Evolutionary conservation across 257 asterid genomes (phyloP).

Genomic region (Dorcoceras hygrometricum): DNA sequence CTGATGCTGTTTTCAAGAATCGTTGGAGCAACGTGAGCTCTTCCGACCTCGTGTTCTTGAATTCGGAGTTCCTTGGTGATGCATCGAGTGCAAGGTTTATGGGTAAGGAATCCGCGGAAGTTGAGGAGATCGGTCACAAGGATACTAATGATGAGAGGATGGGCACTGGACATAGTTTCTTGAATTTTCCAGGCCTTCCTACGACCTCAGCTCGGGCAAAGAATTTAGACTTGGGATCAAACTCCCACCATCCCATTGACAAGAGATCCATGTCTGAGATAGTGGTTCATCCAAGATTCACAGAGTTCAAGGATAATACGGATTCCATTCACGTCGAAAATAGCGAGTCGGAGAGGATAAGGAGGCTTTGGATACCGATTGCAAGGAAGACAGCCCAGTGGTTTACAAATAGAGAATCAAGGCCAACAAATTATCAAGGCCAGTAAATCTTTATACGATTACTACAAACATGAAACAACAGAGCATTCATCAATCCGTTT

Average conservation of each 20-base stretch:
- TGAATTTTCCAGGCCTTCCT: slow-evolving; percentile 3
- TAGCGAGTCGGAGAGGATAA: slow-evolving; percentile 45
- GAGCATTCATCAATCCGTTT: neutral
- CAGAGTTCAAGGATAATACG: slow-evolving; percentile 19
- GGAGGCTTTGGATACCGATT: slow-evolving; percentile 77
- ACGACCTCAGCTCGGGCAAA: neutral
- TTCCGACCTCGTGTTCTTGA: slow-evolving; percentile 62
- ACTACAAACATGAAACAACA: neutral
- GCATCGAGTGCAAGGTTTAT: slow-evolving; percentile 37
- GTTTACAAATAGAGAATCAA: slow-evolving; percentile 69
- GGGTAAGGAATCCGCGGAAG: neutral
- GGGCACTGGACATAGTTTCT: slow-evolving; percentile 9
- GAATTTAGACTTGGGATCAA: slow-evolving; percentile 14
- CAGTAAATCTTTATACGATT: neutral
- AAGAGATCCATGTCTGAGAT: slow-evolving; percentile 79
- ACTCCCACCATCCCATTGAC: slow-evolving; percentile 24
- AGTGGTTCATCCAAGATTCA: slow-evolving; percentile 53
- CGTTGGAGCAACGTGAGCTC: slow-evolving; percentile 69
- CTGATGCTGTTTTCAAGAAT: slow-evolving; percentile 42
- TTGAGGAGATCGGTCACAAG: slow-evolving; percentile 7
- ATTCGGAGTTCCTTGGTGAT: slow-evolving; percentile 46
- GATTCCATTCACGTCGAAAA: slow-evolving; percentile 21
- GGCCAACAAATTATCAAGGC: slow-evolving; percentile 27
- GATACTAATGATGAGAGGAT: slow-evolving; percentile 4
- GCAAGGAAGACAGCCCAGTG: slow-evolving; percentile 73